Percentiles rank a stretch among this genome's conserved stretches.
Conservation (phyloP, 495 filamentous ascomycete genomes). For the Rhypophila decipiens region DNA sequence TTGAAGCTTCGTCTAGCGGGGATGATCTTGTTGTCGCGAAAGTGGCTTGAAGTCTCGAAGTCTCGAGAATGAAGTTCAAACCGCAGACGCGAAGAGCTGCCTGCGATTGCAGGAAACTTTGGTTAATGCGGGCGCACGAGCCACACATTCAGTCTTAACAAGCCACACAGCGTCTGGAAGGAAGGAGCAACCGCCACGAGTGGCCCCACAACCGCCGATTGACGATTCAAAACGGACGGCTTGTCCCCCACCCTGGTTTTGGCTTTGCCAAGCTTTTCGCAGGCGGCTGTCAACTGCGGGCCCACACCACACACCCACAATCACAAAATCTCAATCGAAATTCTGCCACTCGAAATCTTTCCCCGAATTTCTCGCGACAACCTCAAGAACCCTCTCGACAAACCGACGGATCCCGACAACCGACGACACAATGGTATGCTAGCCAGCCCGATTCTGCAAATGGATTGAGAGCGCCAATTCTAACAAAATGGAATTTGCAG, state of each 20-base stretch:
- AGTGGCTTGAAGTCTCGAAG: conserved; percentile 5
- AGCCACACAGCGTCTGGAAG: no score
- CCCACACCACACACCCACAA: conserved; percentile 20
- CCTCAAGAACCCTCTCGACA: conserved; percentile 9
- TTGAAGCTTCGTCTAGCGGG: no score
- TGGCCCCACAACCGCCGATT: no score
- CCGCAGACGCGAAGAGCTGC: conserved; percentile 10
- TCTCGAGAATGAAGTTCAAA: conserved; percentile 5
- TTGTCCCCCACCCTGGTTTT: conserved; percentile 22
- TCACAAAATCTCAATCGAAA: conserved; percentile 22
- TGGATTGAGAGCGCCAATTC: conserved; percentile 2
- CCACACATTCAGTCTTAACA: no score
- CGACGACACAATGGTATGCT: conserved; percentile 22
- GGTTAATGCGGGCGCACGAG: conserved; percentile 18
- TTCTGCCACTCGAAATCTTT: conserved; percentile 19
- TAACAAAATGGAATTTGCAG: conserved; percentile 23
- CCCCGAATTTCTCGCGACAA: conserved; percentile 1
- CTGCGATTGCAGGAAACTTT: conserved; percentile 8
- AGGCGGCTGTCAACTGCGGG: not conserved
- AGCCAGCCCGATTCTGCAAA: conserved; percentile 1
- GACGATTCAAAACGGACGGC: no score
- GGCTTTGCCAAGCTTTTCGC: no score
- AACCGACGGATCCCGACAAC: conserved; percentile 16
- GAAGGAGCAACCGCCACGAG: no score
- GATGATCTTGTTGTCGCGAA: no score